Evolutionary conservation across 257 asterid species (phyloP), one percentile per base, ranked within the genome.

Genomic region (Ballota nigra): DNA sequence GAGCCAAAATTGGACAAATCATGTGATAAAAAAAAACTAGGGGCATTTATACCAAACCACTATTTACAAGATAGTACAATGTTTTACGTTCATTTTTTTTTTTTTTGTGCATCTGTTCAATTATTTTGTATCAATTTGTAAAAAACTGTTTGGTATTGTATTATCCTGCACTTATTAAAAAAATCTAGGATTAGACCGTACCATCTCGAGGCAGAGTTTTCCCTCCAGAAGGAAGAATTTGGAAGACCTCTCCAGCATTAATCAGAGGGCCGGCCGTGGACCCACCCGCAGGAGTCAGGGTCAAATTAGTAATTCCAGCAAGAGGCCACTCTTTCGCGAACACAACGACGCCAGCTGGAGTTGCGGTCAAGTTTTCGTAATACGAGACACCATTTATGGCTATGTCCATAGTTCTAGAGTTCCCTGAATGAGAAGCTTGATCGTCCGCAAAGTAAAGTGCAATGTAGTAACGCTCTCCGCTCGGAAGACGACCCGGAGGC

Each of bases 231-330:
- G 78, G 82, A 63, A 95, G 75, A 67, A 92, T 71, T 69, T 72
- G 86, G 72, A 89, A 92, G 69, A 83, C 82, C 90, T 95, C 99
- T 77, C 99, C 99, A 19, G 85, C 98, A 71, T 95, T 92, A 56
- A 95, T 86, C 62, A 89, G 55, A 20, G 98, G 99, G 65, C 98
- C 98, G 11, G 53, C 62, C 47, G 77, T 86, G 40, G 99, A 89
- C 41, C 97, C 96, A 59, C 83, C 75, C 26, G 82, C 70, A 6
- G 98, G 89, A 63, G 80, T 72, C 71, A 95, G 63, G 62, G 95
- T 87, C 66, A 95, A 34, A 73, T 83, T 95, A 4, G 98, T 87
- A 73, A 79, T 47, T 59, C 97, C 98, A 77, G 80, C 66, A 70
- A 95, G 94, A 72, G 82, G 97, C 99, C 99, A 95, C 75, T 68